phyloP scores from a whole-genome alignment of 176 grass and related monocot species.

The Raddia distichophylla region DNA sequence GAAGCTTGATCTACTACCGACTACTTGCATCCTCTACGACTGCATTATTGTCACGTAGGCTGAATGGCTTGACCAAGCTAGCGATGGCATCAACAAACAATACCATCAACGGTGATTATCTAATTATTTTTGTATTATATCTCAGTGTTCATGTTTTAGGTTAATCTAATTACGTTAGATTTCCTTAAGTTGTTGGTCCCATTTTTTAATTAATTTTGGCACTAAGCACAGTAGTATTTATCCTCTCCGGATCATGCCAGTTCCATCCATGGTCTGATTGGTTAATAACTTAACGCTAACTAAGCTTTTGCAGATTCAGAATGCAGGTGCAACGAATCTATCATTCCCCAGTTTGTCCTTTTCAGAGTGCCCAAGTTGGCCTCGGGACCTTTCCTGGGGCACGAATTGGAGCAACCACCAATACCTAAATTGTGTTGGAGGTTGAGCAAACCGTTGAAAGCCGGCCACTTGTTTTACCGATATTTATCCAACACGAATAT shows the following conservation, averaged over 20 bases:
- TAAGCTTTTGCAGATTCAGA: slow-evolving; percentile 8
- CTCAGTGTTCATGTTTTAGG: too few relatives aligned
- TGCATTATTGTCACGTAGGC: too few relatives aligned
- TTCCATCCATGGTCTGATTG: neutral
- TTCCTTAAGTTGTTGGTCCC: too few relatives aligned
- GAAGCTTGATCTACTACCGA: too few relatives aligned
- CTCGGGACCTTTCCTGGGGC: neutral
- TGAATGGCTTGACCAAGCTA: too few relatives aligned
- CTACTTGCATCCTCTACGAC: too few relatives aligned
- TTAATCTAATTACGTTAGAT: too few relatives aligned
- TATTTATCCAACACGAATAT: too few relatives aligned
- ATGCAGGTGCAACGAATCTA: slow-evolving; percentile 30
- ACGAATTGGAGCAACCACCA: neutral
- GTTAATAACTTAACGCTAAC: neutral
- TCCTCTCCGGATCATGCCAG: slow-evolving; percentile 37
- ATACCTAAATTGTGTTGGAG: neutral
- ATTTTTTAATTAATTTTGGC: too few relatives aligned
- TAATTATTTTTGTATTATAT: too few relatives aligned
- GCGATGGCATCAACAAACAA: too few relatives aligned
- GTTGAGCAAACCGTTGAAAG: neutral
- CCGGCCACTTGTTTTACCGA: neutral
- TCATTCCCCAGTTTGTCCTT: slow-evolving; percentile 25
- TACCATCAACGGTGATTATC: too few relatives aligned
- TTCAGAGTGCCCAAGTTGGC: slow-evolving; percentile 32
- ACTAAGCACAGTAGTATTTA: slow-evolving; percentile 6